Percentiles rank a stretch among this genome's conserved stretches.
Evolutionary conservation across 1,284 basidiomycete species (phyloP).

Genomic region (Heimioporus retisporus): DNA sequence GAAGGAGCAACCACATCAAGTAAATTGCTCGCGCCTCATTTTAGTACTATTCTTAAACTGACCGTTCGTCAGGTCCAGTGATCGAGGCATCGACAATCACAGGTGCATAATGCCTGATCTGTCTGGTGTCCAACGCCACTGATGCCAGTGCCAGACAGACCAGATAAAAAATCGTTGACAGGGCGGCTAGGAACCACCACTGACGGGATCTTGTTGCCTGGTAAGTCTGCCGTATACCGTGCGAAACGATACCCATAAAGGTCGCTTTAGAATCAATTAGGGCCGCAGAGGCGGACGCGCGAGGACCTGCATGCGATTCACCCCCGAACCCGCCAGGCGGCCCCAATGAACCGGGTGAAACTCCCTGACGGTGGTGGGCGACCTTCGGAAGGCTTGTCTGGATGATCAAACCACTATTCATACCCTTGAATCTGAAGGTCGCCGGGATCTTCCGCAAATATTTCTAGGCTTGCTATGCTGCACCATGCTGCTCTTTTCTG

Average conservation of each 20-base stretch:
- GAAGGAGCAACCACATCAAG: slow-evolving; percentile 39
- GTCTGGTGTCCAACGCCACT: slow-evolving; percentile 19
- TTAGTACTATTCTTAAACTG: slow-evolving; percentile 14
- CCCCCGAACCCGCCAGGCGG: slow-evolving; percentile 21
- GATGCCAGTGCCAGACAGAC: slow-evolving; percentile 25
- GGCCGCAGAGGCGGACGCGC: slow-evolving; percentile 3
- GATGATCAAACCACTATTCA: slow-evolving; percentile 54
- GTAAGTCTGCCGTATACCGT: slow-evolving; percentile 25
- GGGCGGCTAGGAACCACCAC: slow-evolving; percentile 11
- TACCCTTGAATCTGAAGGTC: slow-evolving; percentile 66
- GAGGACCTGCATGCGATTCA: slow-evolving; percentile 14
- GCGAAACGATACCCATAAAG: slow-evolving; percentile 17
- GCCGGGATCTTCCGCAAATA: slow-evolving; percentile 62
- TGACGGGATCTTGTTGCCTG: slow-evolving; percentile 9
- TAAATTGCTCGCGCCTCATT: slow-evolving; percentile 19
- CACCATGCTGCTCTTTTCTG: slow-evolving; percentile 25
- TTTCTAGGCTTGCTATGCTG: slow-evolving; percentile 42
- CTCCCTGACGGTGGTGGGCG: slow-evolving; percentile 67
- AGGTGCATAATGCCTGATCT: slow-evolving; percentile 28
- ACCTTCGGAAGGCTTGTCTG: slow-evolving; percentile 61
- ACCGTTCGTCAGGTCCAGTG: slow-evolving; percentile 35
- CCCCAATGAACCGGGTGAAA: slow-evolving; percentile 26
- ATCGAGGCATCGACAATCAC: slow-evolving; percentile 24
- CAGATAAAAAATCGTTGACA: slow-evolving; percentile 14
- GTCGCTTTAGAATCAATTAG: slow-evolving; percentile 22